Conservation (phyloP, 2,329 filamentous ascomycete species). For the Fusarium dlaminii region DNA sequence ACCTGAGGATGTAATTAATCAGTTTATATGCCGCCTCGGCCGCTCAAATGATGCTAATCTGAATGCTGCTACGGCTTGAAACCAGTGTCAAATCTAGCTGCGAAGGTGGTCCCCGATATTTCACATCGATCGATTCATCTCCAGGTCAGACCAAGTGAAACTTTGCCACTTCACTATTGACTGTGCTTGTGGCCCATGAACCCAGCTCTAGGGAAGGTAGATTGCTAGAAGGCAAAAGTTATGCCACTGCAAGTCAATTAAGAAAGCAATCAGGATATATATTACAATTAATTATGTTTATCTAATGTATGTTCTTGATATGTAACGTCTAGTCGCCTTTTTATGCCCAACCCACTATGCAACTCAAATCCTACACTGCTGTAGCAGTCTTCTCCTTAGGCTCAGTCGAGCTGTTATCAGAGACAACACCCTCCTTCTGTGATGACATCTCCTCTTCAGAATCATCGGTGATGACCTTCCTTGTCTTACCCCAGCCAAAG, state of each 20-base stretch:
- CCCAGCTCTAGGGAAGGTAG: no score
- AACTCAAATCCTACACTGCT: background rate
- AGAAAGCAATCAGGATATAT: background rate
- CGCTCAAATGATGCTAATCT: background rate
- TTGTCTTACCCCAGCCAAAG: background rate
- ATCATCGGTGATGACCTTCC: background rate
- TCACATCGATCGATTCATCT: background rate
- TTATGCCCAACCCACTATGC: background rate
- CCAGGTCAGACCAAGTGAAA: background rate
- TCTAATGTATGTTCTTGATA: background rate
- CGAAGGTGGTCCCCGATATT: no score
- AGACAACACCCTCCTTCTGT: background rate
- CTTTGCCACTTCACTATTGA: background rate
- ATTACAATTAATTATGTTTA: background rate
- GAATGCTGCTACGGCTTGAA: background rate
- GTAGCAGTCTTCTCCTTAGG: background rate
- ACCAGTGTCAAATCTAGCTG: background rate
- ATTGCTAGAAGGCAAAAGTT: background rate
- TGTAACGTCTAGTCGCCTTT: background rate
- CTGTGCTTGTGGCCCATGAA: background rate
- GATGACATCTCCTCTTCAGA: background rate
- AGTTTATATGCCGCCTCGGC: no score
- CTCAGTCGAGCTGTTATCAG: background rate
- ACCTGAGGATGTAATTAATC: no score
- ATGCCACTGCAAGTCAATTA: rapidly evolving